phyloP scores from a whole-genome alignment of 2,329 filamentous ascomycete genomes.

The Aspergillus floridensis region DNA sequence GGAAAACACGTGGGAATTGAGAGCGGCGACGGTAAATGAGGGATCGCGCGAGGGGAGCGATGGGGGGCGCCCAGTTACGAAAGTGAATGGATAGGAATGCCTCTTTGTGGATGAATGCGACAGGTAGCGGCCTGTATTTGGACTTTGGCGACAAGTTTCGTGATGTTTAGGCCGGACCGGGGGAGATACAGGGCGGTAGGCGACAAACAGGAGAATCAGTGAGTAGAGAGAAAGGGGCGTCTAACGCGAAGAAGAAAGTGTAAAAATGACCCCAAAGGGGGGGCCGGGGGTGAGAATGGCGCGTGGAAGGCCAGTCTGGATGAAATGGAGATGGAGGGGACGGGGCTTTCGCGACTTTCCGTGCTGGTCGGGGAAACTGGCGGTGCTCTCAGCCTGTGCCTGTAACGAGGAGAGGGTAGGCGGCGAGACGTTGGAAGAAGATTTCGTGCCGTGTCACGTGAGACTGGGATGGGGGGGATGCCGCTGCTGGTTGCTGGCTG shows the following conservation, averaged over 20 bases:
- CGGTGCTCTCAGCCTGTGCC: conserved; percentile 35
- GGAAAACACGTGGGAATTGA: conserved; percentile 20
- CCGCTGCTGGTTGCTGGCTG: not conserved
- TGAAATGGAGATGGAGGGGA: conserved; percentile 41
- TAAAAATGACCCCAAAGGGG: conserved; percentile 21
- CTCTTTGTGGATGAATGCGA: conserved; percentile 26
- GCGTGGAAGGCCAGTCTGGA: conserved; percentile 34
- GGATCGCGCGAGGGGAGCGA: conserved; percentile 26
- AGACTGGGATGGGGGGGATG: not conserved
- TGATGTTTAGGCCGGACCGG: conserved; percentile 30
- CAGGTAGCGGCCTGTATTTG: conserved; percentile 22
- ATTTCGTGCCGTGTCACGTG: conserved; percentile 32
- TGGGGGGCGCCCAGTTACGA: conserved; percentile 20
- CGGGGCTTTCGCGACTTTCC: conserved; percentile 38
- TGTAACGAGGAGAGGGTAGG: conserved; percentile 32
- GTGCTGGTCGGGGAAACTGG: conserved; percentile 38
- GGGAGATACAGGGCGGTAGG: conserved; percentile 21
- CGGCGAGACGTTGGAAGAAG: conserved; percentile 33
- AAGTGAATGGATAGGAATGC: conserved; percentile 21
- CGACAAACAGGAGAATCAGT: conserved; percentile 21
- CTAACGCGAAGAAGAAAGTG: conserved; percentile 19
- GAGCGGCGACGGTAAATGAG: conserved; percentile 16
- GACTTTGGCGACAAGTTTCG: conserved; percentile 36
- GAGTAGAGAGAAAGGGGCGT: conserved; percentile 15
- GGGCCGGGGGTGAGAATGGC: conserved; percentile 30